phyloP scores from a whole-genome alignment of 2,329 filamentous ascomycete genomes.

The Aspergillus chevalieri region DNA sequence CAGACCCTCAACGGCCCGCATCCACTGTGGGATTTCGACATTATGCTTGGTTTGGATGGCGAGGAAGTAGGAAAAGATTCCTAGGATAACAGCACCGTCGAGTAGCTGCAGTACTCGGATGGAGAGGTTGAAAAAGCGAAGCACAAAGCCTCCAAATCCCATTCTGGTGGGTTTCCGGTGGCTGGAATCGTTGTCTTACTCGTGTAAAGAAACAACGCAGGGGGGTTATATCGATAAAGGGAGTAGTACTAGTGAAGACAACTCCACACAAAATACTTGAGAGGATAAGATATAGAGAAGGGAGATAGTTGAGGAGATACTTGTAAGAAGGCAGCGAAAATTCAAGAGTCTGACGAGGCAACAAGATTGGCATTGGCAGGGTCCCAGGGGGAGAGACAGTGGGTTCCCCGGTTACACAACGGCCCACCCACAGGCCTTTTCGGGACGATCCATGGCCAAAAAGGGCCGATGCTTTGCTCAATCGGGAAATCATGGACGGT shows the following conservation, averaged over 20 bases:
- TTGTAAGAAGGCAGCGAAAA: not conserved
- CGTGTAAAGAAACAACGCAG: too few relatives aligned
- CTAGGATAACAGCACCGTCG: conserved; percentile 67
- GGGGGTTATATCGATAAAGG: too few relatives aligned
- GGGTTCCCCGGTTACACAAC: not conserved
- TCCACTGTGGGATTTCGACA: conserved; percentile 56
- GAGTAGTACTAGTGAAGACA: too few relatives aligned
- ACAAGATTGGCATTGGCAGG: conserved; percentile 13
- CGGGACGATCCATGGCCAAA: not conserved
- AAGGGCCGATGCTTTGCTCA: not conserved
- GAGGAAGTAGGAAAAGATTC: conserved; percentile 79
- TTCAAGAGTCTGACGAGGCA: conserved; percentile 11
- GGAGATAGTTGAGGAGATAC: not conserved
- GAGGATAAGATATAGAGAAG: too few relatives aligned
- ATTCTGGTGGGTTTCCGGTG: conserved; percentile 38
- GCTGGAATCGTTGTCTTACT: too few relatives aligned
- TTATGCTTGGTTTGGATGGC: conserved; percentile 62
- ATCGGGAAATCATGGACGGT: too few relatives aligned
- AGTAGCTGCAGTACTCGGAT: conserved; percentile 69
- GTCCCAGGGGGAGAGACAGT: conserved; percentile 9
- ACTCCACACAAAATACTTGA: too few relatives aligned
- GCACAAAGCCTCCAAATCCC: conserved; percentile 55
- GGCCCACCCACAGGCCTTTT: not conserved
- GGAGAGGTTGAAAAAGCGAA: conserved; percentile 65
- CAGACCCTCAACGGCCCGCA: conserved; percentile 72